Base-by-base conservation (phyloP, 768 basidiomycete species). In the Lyophyllum decastes region DNA sequence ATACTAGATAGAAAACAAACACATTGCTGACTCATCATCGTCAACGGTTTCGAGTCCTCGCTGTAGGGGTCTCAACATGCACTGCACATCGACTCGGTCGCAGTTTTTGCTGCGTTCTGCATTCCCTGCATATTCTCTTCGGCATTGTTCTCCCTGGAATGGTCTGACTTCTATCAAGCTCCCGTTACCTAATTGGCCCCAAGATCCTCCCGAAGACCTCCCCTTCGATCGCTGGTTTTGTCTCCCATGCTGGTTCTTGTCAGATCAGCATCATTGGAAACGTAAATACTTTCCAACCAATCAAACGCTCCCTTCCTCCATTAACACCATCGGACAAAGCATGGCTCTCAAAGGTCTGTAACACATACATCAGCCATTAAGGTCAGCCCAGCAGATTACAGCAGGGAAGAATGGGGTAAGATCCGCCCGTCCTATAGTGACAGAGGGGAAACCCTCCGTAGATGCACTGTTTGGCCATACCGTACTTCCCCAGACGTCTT, bases 131-230 rank as follows among this genome's bases (percentile, higher is more conserved):
- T 27, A 22, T 24, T n/a, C 43, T 41, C 14, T n/a, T 19, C 50
- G 43, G 48, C 51, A 48, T 35, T 22, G 38, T 33, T 26, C 24
- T 30, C 35, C 33, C 30, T 27, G 49, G 33, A 33, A 30, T 52
- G 35, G 10, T 30, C 41, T 52, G 50, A 49, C 48, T 60, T 57
- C 49, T 54, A 59, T 52, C 52, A 59, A 34, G 26, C 25, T n/a
- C 35, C 27, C 24, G 4, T 26, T 40, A 30, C 34, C 58, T 54
- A 49, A 59, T 59, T 59, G 58, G 58, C 49, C 47, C 53, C 57
- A 61, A 61, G 63, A 59, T 64, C 59, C 61, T 62, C 61, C 64
- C 59, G 61, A 40, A 35, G 9, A 25, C 5, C 43, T 43, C 21
- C 46, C 38, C 19, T 34, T 26, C 33, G 24, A 51, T 44, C 30